Evolutionary conservation across 768 basidiomycete genomes (phyloP), one percentile per base, ranked within the genome.

Genomic region (Boletus tylopilopsis): DNA sequence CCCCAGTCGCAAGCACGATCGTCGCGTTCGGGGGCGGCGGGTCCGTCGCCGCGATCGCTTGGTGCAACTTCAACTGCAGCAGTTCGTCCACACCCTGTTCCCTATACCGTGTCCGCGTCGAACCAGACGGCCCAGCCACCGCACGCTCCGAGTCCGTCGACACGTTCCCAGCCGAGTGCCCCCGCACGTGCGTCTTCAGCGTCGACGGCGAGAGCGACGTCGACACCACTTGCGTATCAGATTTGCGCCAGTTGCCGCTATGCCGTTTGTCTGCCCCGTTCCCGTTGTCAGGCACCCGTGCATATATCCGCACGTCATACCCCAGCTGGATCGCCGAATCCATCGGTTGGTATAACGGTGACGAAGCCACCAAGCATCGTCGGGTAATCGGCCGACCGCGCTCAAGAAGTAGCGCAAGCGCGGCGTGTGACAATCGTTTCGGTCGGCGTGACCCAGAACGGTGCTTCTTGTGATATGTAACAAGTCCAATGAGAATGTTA

Each of bases 41-140:
- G 53, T 90, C 87, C 7, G 79, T 76, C 37, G 79, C 81, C 10
- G 86, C 83, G 44, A 97, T 73, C 11, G 86, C 85, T 64, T 94
- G 92, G 56, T 94, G 85, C 25, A 97, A 75, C 65, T 98, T 96
- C 50, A 97, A 75, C 68, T 96, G 94, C 42, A 98, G 71, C 22
- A 96, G 76, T 70, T 98, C 94, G 64, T 98, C 94, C 3, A 98
- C 94, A 11, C 91, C 93, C 68, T 98, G 94, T 62, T 94, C 91
- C 49, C 90, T 80, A 62, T 85, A 91, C 30, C 82, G 79, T 47
- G 83, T 68, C 30, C 80, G 77, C 25, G 62, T 59, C 11, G 66
- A 49, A 27, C n/a, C n/a, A n/a, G n/a, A n/a, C n/a, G 51, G 50
- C 2, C 47, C 63, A 18, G 61, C 48, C 36, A 42, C 51, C 37